These are phyloP conservation scores for Microbotryum saponariae DNA, from an alignment of 1,284 basidiomycete genomes.

Conservation along the genomic window DNA sequence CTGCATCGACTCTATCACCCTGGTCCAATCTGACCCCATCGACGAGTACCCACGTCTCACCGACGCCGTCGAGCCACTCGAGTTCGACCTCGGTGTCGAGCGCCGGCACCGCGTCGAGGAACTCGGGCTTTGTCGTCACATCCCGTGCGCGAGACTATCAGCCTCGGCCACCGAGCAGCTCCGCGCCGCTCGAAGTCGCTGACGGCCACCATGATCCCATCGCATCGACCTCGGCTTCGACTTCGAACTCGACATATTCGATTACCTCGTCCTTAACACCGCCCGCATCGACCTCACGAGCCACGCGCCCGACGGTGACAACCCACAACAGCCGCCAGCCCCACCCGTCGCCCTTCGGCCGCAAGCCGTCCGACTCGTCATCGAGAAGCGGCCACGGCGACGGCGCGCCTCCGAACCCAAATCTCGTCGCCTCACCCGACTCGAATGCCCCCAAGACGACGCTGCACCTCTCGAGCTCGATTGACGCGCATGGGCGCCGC, in stretches of 20 bases:
- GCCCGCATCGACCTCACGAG: not conserved
- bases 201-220: not conserved
- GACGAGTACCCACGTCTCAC: too few species aligned
- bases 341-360: not conserved
- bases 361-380: not conserved
- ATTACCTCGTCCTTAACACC: not conserved
- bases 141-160: conserved; percentile 1
- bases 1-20: too few species aligned
- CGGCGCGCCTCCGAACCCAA: not conserved
- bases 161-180: not conserved
- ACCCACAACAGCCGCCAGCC: not conserved
- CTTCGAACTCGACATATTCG: not conserved
- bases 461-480: conserved; percentile 28
- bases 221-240: not conserved
- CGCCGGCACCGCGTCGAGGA: not conserved
- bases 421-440: not conserved
- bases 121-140: conserved; percentile 4
- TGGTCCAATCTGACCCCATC: too few species aligned
- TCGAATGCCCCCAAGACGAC: conserved; percentile 30
- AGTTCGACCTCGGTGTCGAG: not conserved
- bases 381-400: not conserved
- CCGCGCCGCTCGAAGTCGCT: not conserved
- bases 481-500: conserved; percentile 32
- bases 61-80: not conserved
- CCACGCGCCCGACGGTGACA: not conserved